Base-by-base conservation (phyloP, 2,329 filamentous ascomycete species). In the Aspergillus latus region DNA sequence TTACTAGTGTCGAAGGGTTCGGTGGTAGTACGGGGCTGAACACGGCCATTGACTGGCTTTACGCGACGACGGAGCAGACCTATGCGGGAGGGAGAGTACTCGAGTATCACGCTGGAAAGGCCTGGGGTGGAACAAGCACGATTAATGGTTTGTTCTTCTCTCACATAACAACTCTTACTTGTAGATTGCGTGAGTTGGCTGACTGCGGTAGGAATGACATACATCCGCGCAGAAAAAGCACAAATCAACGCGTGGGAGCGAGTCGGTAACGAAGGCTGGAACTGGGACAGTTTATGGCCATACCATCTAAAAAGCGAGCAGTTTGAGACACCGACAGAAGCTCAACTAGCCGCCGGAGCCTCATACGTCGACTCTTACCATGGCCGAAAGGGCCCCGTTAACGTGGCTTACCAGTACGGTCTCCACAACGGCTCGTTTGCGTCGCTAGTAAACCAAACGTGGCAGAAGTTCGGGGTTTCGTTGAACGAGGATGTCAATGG, bases 401-500 rank as follows among this genome's bases (percentile, higher is more conserved):
- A 42, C 11, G 46, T 54, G 4, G 45, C 36, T 2, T 54, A 49
- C 30, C 46, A 43, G 29, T 44, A 49, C 10, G 65, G 64, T 10
- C 71, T 64, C 34, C 54, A 50, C 37, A 48, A 60, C 29, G 57
- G 58, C 8, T 62, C 64, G 47, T 30, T 68, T 37, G 63, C 66
- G 54, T 53, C 59, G 5, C 63, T 66, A 3, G 48, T 78, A 34
- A 75, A 72, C 52, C 52, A 64, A 3, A 76, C 75, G 4, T 73
- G 70, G 13, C 58, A 66, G 39, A 58, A 52, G 7, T 54, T 74
- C 2, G 73, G 72, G 0, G 61, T 78, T 11, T 64, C 66, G 0
- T 75, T 66, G 58, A 80, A 76, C 30, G 48, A 51, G 16, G 79
- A 81, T 50, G 56, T 72, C 1, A 79, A 80, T 60, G 68, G 67